Evolutionary conservation across 129 eudicot genomes (phyloP), one percentile per base, ranked within the genome.

Genomic region (Flaveria brownii): DNA sequence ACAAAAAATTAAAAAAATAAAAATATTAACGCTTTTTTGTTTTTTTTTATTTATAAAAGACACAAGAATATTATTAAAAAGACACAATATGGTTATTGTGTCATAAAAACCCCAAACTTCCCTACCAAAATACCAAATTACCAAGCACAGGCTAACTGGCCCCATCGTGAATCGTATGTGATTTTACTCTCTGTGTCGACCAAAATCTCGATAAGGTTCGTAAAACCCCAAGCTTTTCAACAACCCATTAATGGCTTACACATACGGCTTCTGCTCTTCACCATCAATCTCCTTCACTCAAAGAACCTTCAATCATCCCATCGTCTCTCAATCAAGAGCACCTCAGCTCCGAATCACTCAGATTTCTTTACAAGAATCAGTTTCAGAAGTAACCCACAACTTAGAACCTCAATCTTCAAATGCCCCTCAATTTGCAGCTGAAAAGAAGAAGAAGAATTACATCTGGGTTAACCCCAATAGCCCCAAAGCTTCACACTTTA

Each of bases 401-500:
- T 36, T 86, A 75, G 22, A 15, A 56, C 42, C 83, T 23, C 59
- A 72, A 75, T 43, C 10, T 70, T 28, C 65, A 9, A 42, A 54
- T 41, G 41, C 49, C 61, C n/a, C 81, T 16, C 81, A 74, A 69
- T 26, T 18, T 59, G 71, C 84, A 61, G 70, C 74, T 63, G 70
- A 59, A 13, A 86, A 72, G 18, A 59, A 68, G 18, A 59, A 68
- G 30, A 36, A 10, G 3, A 63, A 42, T 11, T 59, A 63, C 70
- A 68, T 91, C 62, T 94, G 99, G 99, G 90, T 94, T 85, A 94
- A 94, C 78, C 99, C 99, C 77, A 86, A 82, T 17, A 94, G 87
- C 82, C 82, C 96, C 64, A 79, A 81, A 72, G 90, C 99, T 73
- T 76, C 88, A 9, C 67, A 77, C 17, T 87, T 84, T 30, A 77